Conservation (phyloP, 495 filamentous ascomycete species). For the Amorphotheca resinae region DNA sequence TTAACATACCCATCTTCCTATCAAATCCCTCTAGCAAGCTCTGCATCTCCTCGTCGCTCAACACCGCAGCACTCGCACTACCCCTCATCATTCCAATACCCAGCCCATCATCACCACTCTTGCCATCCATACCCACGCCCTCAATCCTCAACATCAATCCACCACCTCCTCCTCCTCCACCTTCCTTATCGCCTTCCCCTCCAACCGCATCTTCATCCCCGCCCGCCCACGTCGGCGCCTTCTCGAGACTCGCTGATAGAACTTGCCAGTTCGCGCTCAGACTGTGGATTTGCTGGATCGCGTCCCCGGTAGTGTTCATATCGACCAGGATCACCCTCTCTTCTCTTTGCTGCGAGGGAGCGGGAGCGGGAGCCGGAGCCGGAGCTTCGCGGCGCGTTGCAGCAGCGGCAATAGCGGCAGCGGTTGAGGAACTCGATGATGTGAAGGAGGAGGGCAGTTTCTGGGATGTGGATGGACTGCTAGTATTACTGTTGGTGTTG, state of each 20-base stretch:
- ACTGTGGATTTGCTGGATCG: constrained; percentile 34
- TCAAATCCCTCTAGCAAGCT: constrained; percentile 55
- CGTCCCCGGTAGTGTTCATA: constrained; percentile 31
- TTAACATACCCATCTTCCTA: constrained; percentile 43
- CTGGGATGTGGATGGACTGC: not conserved
- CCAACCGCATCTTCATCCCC: constrained; percentile 21
- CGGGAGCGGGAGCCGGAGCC: not conserved
- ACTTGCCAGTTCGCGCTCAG: constrained; percentile 42
- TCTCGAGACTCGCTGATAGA: constrained; percentile 33
- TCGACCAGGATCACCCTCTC: constrained; percentile 46
- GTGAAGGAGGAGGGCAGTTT: not conserved
- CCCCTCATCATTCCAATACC: constrained; percentile 18
- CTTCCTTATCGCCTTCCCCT: constrained; percentile 17
- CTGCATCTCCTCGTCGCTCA: not conserved
- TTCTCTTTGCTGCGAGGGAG: constrained; percentile 7
- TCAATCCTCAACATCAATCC: constrained; percentile 58
- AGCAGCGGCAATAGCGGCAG: not conserved
- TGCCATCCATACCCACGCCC: constrained; percentile 28
- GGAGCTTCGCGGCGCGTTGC: not conserved
- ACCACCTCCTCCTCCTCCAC: constrained; percentile 16
- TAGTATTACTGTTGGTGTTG: not conserved
- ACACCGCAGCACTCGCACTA: not conserved
- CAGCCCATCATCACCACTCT: constrained; percentile 31
- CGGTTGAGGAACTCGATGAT: not conserved
- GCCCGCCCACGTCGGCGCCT: constrained; percentile 42